Evolutionary conservation across 192 early-diverging fungal genomes (phyloP).

Genomic region (Backusella mclennaniae): DNA sequence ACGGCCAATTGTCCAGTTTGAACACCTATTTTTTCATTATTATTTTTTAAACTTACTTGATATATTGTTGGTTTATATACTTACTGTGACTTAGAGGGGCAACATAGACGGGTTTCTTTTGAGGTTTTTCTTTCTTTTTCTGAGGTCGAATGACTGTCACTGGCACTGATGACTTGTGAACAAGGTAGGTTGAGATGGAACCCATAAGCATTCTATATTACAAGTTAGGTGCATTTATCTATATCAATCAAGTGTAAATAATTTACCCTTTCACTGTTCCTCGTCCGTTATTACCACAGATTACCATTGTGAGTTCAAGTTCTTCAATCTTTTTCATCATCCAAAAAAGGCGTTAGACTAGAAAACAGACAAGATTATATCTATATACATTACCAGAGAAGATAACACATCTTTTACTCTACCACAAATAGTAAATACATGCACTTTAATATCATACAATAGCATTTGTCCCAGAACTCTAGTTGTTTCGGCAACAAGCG

Average conservation of each 20-base stretch:
- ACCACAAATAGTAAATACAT: conserved; percentile 27
- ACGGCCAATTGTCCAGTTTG: conserved; percentile 15
- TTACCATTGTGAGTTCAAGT: conserved; percentile 44
- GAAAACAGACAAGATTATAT: not conserved
- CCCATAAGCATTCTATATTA: conserved; percentile 44
- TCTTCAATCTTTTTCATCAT: conserved; percentile 41
- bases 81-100: conserved; percentile 26
- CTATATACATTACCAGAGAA: conserved; percentile 14
- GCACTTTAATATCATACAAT: conserved; percentile 31
- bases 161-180: conserved; percentile 52
- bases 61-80: not conserved
- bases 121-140: conserved; percentile 41
- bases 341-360: not conserved
- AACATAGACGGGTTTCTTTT: conserved; percentile 3
- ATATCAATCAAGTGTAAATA: not conserved
- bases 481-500: conserved; percentile 18
- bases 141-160: conserved; percentile 50
- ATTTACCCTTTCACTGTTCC: conserved; percentile 46
- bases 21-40: conserved; percentile 14
- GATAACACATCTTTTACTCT: conserved; percentile 31
- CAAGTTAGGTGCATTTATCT: too few relatives aligned
- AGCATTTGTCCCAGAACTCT: conserved; percentile 30
- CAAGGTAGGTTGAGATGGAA: conserved; percentile 51
- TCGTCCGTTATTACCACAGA: conserved; percentile 48
- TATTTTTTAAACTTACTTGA: not conserved